phyloP scores from a whole-genome alignment of 345 rosid genomes.

The Moringa oleifera region DNA sequence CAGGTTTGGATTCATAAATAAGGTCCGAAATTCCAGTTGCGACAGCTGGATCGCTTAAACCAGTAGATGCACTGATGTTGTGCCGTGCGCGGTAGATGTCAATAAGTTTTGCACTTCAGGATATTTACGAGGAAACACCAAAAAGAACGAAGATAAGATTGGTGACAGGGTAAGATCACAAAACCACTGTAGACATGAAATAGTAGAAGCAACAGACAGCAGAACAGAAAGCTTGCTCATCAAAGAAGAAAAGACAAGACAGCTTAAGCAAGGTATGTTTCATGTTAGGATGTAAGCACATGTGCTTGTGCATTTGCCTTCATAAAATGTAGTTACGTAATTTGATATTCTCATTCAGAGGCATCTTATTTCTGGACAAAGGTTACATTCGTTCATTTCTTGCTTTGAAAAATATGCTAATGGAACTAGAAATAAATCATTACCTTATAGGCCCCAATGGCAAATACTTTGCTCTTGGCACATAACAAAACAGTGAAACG shows the following conservation, averaged over 20 bases:
- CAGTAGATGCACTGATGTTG: slow-evolving; percentile 81
- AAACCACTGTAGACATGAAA: not conserved
- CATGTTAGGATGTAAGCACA: no score
- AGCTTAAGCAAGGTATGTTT: no score
- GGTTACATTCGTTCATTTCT: not conserved
- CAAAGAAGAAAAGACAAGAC: not conserved
- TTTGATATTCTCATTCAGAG: not conserved
- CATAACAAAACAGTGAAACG: slow-evolving; percentile 89
- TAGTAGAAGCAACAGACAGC: not conserved
- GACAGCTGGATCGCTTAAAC: slow-evolving; percentile 86
- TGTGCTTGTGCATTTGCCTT: no score
- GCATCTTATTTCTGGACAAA: not conserved
- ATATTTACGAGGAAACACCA: slow-evolving; percentile 6
- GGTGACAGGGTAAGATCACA: not conserved
- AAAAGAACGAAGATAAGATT: not conserved
- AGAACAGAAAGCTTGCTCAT: not conserved
- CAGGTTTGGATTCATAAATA: slow-evolving; percentile 75
- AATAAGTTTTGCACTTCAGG: slow-evolving; percentile 80
- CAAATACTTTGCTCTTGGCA: slow-evolving; percentile 91
- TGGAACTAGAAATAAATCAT: not conserved
- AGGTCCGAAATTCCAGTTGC: slow-evolving; percentile 95
- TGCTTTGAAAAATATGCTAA: not conserved
- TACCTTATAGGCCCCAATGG: slow-evolving; percentile 98
- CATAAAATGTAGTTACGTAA: no score
- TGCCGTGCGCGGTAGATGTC: slow-evolving; percentile 77